Evolutionary conservation across 2,329 filamentous ascomycete species (phyloP).

Genomic region (Cytospora mali): DNA sequence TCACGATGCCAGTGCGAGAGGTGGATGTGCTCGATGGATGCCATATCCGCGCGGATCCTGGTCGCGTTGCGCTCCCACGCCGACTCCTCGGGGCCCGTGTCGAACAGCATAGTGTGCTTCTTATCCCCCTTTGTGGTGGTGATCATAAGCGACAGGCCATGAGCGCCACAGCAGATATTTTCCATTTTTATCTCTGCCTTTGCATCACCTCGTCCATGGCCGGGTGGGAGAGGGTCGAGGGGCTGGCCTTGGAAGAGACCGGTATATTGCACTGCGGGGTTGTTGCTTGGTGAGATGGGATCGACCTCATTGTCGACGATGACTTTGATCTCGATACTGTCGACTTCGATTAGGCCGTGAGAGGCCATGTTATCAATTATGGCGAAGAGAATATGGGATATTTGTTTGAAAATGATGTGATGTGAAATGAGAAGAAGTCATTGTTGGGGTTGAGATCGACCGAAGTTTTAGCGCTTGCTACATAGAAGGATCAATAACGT

Average conservation of each 20-base stretch:
- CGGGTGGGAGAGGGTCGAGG: conserved; percentile 38
- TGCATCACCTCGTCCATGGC: conserved; percentile 44
- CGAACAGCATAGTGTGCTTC: conserved; percentile 54
- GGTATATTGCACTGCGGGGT: conserved; percentile 45
- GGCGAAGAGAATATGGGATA: not conserved
- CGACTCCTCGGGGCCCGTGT: conserved; percentile 55
- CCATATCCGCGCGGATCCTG: conserved; percentile 46
- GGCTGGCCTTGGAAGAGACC: conserved; percentile 48
- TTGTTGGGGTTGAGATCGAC: not conserved
- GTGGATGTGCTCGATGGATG: conserved; percentile 49
- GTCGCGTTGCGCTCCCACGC: conserved; percentile 53
- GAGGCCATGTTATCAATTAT: conserved; percentile 4
- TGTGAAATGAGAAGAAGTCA: not conserved
- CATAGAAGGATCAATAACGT: not conserved
- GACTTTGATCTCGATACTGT: conserved; percentile 48
- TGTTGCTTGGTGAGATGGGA: conserved; percentile 50
- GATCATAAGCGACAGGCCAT: conserved; percentile 55
- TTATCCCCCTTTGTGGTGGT: conserved; percentile 48
- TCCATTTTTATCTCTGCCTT: conserved; percentile 51
- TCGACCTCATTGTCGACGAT: conserved; percentile 60
- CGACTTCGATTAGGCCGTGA: conserved; percentile 32
- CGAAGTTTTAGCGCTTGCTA: not conserved
- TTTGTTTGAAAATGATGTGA: not conserved
- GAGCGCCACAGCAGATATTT: conserved; percentile 55
- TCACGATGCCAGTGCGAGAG: conserved; percentile 59